Base-by-base conservation (phyloP, 2,329 filamentous ascomycete genomes). In the Cladosporium colombiae region DNA sequence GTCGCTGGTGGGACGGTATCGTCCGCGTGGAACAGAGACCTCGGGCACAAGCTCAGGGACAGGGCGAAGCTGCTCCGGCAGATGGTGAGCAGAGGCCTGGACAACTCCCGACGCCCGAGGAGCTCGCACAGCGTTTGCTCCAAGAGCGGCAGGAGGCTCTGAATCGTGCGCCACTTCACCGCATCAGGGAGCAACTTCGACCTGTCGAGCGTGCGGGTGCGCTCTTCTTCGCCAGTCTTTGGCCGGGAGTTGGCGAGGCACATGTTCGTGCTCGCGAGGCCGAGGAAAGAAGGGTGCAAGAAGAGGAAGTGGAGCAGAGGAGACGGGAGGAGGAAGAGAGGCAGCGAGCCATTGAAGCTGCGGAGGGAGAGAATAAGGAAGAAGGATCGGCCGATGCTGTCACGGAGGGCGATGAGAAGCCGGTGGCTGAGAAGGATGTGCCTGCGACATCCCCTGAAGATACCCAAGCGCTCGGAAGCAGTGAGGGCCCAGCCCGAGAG, bases 141-240 rank as follows among this genome's bases (percentile, higher is more conserved):
- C 70, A 75, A 25, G 74, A 70, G 72, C 62, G 63, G 13, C 67
- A 70, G 40, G 67, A 74, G 49, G 68, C 69, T 27, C 46, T 65
- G 21, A 33, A 65, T 2, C 64, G 71, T 4, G 64, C 66, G 2
- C 55, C 64, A 18, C 64, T 66, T 7, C 70, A 70, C 14, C 71
- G 73, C 65, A n/a, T 72, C 35, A 66, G 76, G 62, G 73, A 76
- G 66, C 69, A 71, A 14, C 55, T 86, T 21, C 76, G 84, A 52
- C 79, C 81, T 1, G 74, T 81, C 0, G 86, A 89, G 73, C 80
- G 87, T 44, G 83, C 83, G 1, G 71, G 86, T 49, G 85, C 85
- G n/a, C 77, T 89, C n/a, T 87, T 89, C 67, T 73, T 89, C 37
- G 86, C 86, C 0, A 88, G 84, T 74, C 72, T 89, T 59, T 83